Evolutionary conservation across 257 asterid species (phyloP), one percentile per base, ranked within the genome.

Genomic region (Rubia yunnanensis): DNA sequence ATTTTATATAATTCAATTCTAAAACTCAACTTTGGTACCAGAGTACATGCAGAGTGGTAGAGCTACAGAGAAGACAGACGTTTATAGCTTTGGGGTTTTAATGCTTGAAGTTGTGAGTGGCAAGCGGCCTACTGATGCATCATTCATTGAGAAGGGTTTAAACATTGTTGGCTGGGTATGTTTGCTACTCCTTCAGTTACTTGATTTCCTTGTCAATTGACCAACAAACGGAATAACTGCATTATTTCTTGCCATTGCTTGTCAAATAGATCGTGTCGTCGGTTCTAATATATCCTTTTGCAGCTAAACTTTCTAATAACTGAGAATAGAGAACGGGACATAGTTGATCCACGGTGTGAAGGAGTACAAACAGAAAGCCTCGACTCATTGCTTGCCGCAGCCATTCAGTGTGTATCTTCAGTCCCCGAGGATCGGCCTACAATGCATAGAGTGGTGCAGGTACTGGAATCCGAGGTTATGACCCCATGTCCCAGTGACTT

Each of bases 11-110:
- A 32, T 56, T 32, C 7, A 32, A 50, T 34, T 22, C 28, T 24
- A 14, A 17, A 17, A n/a, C 7, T 24, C 66, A 36, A 38, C 36
- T 70, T 59, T 53, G 17, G 38, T 71, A 44, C 41, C 73, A 92
- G 95, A 88, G 78, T 92, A 88, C 77, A 88, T 92, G 96, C 98
- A 83, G 76, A 88, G 98, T 76, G 95, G 96, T 28, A 80, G 95
- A 73, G 96, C 95, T 71, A 89, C 96, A 6, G 91, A 89, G 77
- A 89, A 89, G 84, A 85, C 89, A 24, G 95, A 89, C 72, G 92
- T 89, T 57, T 89, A 86, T 64, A 86, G 96, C 80, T 86, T 89
- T 65, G 96, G 96, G 70, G 96, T 89, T 80, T 76, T 86, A 73
- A 80, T 85, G 60, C 94, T 86, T 44, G 94, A 88, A 77, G 73